Evolutionary conservation across 441 rosid species (phyloP).

Genomic region (Adansonia grandidieri): DNA sequence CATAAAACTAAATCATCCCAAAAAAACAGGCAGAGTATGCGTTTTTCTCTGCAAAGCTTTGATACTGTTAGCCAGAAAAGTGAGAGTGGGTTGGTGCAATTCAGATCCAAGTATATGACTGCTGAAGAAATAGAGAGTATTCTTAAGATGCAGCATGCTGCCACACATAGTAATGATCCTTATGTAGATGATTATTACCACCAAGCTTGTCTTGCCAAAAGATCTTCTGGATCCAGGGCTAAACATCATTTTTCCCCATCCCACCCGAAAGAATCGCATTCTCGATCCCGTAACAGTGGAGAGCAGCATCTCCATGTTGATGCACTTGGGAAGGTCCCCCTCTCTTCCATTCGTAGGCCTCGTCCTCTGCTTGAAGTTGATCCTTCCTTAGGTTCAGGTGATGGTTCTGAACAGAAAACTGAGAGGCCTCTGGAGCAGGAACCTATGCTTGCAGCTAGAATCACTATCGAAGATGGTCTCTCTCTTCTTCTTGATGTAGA

Average conservation of each 20-base stretch:
- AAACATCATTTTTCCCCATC: conserved; percentile 73
- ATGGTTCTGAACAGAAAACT: conserved; percentile 55
- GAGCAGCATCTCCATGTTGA: conserved; percentile 67
- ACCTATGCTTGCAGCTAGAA: conserved; percentile 89
- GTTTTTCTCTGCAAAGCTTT: conserved; percentile 71
- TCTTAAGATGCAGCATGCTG: conserved; percentile 92
- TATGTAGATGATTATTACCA: conserved; percentile 93
- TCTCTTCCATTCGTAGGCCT: conserved; percentile 59
- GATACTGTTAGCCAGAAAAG: conserved; percentile 77
- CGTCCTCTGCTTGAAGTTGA: conserved; percentile 80
- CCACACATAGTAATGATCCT: conserved; percentile 78
- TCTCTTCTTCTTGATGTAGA: conserved; percentile 70
- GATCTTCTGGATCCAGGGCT: conserved; percentile 59
- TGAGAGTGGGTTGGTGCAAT: conserved; percentile 65
- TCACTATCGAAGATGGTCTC: conserved; percentile 70
- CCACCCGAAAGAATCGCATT: conserved; percentile 75
- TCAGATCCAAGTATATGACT: conserved; percentile 90
- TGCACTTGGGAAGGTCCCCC: conserved; percentile 62
- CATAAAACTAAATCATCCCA: conserved; percentile 65
- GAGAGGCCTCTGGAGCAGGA: conserved; percentile 89
- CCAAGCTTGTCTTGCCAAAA: conserved; percentile 86
- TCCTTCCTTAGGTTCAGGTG: conserved; percentile 52
- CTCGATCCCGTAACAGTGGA: conserved; percentile 75
- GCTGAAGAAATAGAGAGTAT: conserved; percentile 94
- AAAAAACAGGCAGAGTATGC: conserved; percentile 47